Conservation (phyloP, 495 filamentous ascomycete genomes). For the Thozetella sp. region DNA sequence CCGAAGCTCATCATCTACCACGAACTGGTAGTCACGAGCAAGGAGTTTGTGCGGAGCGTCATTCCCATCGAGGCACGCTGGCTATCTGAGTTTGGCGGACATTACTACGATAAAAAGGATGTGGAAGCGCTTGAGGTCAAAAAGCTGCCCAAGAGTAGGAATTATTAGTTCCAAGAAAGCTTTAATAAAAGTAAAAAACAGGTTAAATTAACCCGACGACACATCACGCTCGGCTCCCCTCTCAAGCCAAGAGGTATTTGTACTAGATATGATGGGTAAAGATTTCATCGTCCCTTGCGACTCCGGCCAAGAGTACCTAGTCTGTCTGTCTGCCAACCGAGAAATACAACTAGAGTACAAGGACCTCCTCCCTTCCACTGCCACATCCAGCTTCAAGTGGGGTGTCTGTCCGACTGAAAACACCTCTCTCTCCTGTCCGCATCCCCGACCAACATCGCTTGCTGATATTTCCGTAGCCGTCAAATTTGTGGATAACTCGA, state of each 20-base stretch:
- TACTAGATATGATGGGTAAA: neutral
- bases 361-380: neutral
- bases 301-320: neutral
- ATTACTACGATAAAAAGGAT: slow-evolving; percentile 94
- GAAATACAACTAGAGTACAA: slow-evolving; percentile 3
- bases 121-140: slow-evolving; percentile 77
- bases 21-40: slow-evolving; percentile 88
- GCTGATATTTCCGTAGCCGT: too few species aligned
- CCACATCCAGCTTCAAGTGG: too few species aligned
- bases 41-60: slow-evolving; percentile 90
- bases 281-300: neutral
- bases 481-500: too few species aligned
- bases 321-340: neutral
- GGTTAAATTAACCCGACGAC: neutral
- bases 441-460: neutral
- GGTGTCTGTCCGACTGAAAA: too few species aligned
- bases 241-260: neutral
- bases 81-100: slow-evolving; percentile 90
- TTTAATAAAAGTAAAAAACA: neutral
- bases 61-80: slow-evolving; percentile 85
- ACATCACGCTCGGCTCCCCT: too few species aligned
- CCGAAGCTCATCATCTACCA: slow-evolving; percentile 87
- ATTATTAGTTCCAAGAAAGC: slow-evolving; percentile 11
- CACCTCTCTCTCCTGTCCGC: too few species aligned
- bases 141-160: slow-evolving; percentile 55